These are phyloP conservation scores for Hymenoscyphus salicellus DNA, from an alignment of 2,329 filamentous ascomycete genomes.

Conservation along the genomic window DNA sequence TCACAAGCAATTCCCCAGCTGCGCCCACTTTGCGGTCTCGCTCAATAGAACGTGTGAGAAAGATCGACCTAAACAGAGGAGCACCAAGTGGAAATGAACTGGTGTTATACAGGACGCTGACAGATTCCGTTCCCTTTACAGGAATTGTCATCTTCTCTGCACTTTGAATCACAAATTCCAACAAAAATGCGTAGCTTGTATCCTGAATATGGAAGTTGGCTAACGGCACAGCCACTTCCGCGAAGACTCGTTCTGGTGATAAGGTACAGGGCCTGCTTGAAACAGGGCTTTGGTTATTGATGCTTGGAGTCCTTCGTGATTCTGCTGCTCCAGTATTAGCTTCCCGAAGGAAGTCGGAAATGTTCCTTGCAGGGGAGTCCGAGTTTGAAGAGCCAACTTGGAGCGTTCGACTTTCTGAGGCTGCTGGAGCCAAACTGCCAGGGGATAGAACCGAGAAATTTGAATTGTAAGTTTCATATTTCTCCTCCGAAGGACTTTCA, in stretches of 20 bases:
- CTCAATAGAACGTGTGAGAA: too few relatives aligned
- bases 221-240: neutral
- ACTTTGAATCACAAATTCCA: neutral
- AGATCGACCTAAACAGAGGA: neutral
- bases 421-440: too few relatives aligned
- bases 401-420: too few relatives aligned
- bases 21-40: too few relatives aligned
- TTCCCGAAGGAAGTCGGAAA: too few relatives aligned
- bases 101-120: neutral
- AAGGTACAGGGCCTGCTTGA: neutral
- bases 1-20: too few relatives aligned
- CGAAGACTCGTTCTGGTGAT: neutral
- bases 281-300: neutral
- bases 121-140: neutral
- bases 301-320: neutral
- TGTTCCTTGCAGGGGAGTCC: too few relatives aligned
- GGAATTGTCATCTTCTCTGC: neutral
- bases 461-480: too few relatives aligned
- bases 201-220: neutral
- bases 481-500: too few relatives aligned
- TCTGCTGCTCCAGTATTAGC: neutral
- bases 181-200: neutral
- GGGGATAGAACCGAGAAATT: too few relatives aligned
- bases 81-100: neutral
- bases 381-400: too few relatives aligned